Evolutionary conservation across 352 stramenopile genomes (phyloP), one percentile per base, ranked within the genome.

Genomic region (Globisporangium solare): DNA sequence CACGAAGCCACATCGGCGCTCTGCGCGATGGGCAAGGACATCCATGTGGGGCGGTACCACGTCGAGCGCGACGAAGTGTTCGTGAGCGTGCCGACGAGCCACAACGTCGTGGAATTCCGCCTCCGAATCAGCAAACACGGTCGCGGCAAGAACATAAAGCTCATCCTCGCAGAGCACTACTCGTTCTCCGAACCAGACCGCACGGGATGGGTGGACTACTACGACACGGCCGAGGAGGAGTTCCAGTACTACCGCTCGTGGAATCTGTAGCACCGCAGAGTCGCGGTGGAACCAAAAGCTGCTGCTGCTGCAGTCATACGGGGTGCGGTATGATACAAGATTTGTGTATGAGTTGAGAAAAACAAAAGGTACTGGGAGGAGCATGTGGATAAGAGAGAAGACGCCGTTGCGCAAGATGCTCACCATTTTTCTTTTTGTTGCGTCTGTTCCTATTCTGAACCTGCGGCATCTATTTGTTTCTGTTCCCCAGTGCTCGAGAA

Each of bases 231-330:
- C 39, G 71, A 88, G 6, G 83, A 93, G 32, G 76, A 87, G 56
- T 89, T 93, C 66, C 74, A 83, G 43, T 93, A 78, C 66, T 86
- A 88, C 51, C 74, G 79, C 21, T 82, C 72, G 24, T 86, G 79
- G 80, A 69, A 81, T 49, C 54, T 89, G 14, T 88, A 68, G 7
- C 27, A 35, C n/a, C n/a, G n/a, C 27, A 35, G 27, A 35, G 27
- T 35, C 27, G 7, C 5, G 7, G 5, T 35, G 27, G 27, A 35
- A 70, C 18, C 24, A 27, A 27, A 5, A 27, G 24, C 24, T 5
- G 5, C 24, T 27, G 27, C 27, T 35, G 7, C 27, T 35, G 27
- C 27, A 50, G 47, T 18, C 1, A 40, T 20, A n/a, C 32, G 21
- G 14, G 39, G 15, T 21, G 12, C n/a, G 32, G 27, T 10, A 35